Conservation (phyloP, 2,329 filamentous ascomycete species). For the Aspergillus ibericus region DNA sequence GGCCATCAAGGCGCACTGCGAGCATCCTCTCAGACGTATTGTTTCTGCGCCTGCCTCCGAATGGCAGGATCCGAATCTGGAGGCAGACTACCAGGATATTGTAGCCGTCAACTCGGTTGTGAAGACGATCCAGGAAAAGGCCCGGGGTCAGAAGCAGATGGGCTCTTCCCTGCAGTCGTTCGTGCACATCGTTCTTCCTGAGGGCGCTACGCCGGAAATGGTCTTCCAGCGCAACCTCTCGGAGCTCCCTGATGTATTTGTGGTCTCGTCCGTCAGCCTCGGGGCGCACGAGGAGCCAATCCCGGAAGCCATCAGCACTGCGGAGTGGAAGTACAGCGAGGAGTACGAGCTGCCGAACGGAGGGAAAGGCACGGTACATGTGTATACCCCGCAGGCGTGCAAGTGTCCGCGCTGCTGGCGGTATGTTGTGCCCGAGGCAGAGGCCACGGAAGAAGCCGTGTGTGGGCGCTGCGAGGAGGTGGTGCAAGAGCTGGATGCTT, state of each 20-base stretch:
- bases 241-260: slow-evolving; percentile 66
- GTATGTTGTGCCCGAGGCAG: slow-evolving; percentile 61
- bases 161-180: slow-evolving; percentile 79
- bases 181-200: slow-evolving; percentile 50
- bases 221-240: slow-evolving; percentile 32
- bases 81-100: slow-evolving; percentile 43
- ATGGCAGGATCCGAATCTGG: slow-evolving; percentile 51
- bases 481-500: slow-evolving; percentile 46
- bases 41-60: slow-evolving; percentile 30
- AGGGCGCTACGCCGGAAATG: slow-evolving; percentile 14
- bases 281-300: slow-evolving; percentile 36
- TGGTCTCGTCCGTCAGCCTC: slow-evolving; percentile 65
- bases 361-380: slow-evolving; percentile 36
- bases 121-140: slow-evolving; percentile 73
- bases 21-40: slow-evolving; percentile 47
- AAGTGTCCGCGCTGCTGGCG: slow-evolving; percentile 93
- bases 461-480: slow-evolving; percentile 73
- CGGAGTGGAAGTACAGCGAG: slow-evolving; percentile 45
- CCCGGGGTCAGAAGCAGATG: slow-evolving; percentile 68
- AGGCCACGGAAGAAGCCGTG: slow-evolving; percentile 58
- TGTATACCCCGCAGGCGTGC: slow-evolving; percentile 51
- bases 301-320: slow-evolving; percentile 28
- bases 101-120: slow-evolving; percentile 62
- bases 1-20: slow-evolving; percentile 56
- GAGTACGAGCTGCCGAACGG: slow-evolving; percentile 41